These are phyloP conservation scores for Chlorella sorokiniana DNA, from an alignment of 139 green algal genomes.

Conservation along the genomic window DNA sequence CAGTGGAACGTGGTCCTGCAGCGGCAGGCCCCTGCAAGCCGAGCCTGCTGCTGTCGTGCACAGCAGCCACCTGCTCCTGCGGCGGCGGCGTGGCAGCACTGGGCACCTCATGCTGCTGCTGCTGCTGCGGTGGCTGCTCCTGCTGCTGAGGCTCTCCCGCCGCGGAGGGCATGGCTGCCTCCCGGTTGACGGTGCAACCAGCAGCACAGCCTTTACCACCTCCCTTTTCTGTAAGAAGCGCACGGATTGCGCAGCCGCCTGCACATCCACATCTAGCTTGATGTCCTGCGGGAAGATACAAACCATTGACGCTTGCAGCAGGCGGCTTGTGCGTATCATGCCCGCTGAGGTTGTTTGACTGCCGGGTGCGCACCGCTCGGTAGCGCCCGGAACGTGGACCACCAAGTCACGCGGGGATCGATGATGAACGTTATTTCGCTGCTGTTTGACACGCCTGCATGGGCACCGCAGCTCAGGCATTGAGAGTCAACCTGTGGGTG, in stretches of 20 bases:
- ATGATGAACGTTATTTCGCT: neutral
- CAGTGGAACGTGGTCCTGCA: too few species aligned
- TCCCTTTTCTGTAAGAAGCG: constrained; percentile 1
- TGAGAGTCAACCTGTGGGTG: neutral
- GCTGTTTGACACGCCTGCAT: constrained; percentile 18
- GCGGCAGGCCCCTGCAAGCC: too few species aligned
- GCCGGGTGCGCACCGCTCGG: neutral
- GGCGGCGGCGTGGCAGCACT: neutral
- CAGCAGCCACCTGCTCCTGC: neutral
- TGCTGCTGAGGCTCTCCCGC: neutral
- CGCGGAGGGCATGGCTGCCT: neutral
- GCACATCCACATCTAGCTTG: neutral
- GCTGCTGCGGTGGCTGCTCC: neutral
- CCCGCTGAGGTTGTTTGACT: neutral
- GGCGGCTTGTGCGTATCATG: neutral
- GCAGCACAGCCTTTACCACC: neutral
- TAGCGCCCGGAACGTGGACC: constrained; percentile 28
- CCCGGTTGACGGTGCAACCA: neutral
- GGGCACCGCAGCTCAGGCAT: neutral
- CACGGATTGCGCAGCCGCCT: constrained; percentile 1
- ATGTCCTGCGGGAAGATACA: constrained; percentile 18
- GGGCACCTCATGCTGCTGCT: neutral
- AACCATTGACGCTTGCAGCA: neutral
- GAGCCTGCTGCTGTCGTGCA: neutral
- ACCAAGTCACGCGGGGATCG: neutral